phyloP scores from a whole-genome alignment of 1,139 yeast species.

The Torulaspora pretoriensis region DNA sequence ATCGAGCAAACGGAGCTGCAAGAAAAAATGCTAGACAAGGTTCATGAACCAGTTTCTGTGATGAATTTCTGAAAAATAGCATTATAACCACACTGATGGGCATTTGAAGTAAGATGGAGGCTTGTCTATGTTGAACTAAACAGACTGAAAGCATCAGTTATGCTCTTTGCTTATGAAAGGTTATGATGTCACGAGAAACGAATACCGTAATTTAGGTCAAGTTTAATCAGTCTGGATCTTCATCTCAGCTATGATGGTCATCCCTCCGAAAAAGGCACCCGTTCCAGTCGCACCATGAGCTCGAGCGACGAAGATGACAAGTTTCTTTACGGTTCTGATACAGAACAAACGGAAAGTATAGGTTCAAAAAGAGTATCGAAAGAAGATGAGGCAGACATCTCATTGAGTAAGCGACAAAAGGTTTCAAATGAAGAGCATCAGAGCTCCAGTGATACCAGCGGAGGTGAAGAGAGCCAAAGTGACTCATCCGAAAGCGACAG shows the following conservation, averaged over 20 bases:
- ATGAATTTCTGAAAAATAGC: too few relatives aligned
- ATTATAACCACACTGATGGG: too few relatives aligned
- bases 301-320: slow-evolving; percentile 68
- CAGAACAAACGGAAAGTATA: slow-evolving; percentile 34
- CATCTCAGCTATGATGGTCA: too few relatives aligned
- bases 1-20: too few relatives aligned
- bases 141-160: neutral
- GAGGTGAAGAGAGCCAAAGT: slow-evolving; percentile 38
- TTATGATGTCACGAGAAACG: neutral
- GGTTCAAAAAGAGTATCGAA: slow-evolving; percentile 23
- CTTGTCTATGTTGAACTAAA: neutral
- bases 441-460: slow-evolving; percentile 16
- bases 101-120: too few relatives aligned
- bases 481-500: slow-evolving; percentile 43
- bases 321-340: slow-evolving; percentile 75
- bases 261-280: too few relatives aligned
- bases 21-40: too few relatives aligned
- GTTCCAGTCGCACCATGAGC: slow-evolving; percentile 18
- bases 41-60: too few relatives aligned
- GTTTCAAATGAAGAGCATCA: slow-evolving; percentile 27
- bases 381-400: slow-evolving; percentile 31
- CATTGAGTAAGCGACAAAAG: slow-evolving; percentile 23
- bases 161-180: neutral
- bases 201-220: neutral
- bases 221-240: too few relatives aligned